Base-by-base conservation (phyloP, 176 grass and related monocot genomes). In the Coix lacrymajobi region DNA sequence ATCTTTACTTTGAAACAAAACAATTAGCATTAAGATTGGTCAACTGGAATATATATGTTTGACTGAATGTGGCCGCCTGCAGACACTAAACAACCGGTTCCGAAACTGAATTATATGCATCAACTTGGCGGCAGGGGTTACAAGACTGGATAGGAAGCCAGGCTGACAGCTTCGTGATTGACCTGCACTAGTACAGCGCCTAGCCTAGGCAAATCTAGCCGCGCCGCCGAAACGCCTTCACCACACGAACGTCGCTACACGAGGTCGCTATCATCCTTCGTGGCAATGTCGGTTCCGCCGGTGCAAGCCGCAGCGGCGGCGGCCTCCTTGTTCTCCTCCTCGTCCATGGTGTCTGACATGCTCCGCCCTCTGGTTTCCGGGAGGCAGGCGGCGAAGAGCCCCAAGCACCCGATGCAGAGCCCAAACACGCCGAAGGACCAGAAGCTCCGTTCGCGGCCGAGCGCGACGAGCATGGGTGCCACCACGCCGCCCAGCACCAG, bases 331-430 rank as follows among this genome's bases (percentile, higher is more conserved):
- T 37, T 12, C 61, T 95, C 92, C 84, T 98, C 92, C 84, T 98
- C 96, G 39, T 98, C 96, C 90, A 98, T 88, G 75, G 96, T 98
- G 82, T 98, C 96, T 7, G 90, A 90, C 40, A 95, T 95, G 78
- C 29, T 76, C 66, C 71, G 81, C 8, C 96, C 96, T 51, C 81
- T 88, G 2, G 92, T 98, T 88, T 98, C 92, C 54, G 96, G 96
- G 15, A 98, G 69, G 77, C 84, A 93, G 0, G 44, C 76, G 0
- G 85, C 79, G 69, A 93, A 81, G 66, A 91, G 75, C 1, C 96
- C 92, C 22, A 88, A 77, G 37, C 86, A 89, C 1, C 62, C 84
- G 73, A 98, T 81, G 62, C 63, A 34, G 36, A 98, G 65, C 24
- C 92, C 96, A 60, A 95, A 95, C 64, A 95, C 84, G 2, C 90